These are phyloP conservation scores for Tulasnella sp. DNA, from an alignment of 768 basidiomycete species.

Conservation along the genomic window DNA sequence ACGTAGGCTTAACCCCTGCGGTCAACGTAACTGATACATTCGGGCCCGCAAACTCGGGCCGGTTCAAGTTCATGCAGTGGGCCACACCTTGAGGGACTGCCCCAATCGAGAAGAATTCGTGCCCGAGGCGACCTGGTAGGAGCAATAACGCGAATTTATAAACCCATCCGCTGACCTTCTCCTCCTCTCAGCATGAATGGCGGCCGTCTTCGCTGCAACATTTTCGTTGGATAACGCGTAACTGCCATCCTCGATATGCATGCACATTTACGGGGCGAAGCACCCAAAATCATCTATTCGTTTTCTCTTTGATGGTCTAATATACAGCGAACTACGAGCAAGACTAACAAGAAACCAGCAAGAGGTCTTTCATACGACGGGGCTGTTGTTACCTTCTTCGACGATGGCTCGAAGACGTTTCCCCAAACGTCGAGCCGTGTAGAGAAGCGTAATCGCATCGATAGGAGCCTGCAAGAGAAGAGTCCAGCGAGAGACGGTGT, in stretches of 20 bases:
- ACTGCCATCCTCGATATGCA: neutral
- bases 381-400: neutral
- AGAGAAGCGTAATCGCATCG: slow-evolving; percentile 30
- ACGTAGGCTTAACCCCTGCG: too few relatives aligned
- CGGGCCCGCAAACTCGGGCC: too few relatives aligned
- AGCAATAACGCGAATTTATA: too few relatives aligned
- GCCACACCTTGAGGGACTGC: too few relatives aligned
- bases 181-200: too few relatives aligned
- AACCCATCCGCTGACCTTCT: too few relatives aligned
- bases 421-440: neutral
- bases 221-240: neutral
- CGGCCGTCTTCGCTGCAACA: too few relatives aligned
- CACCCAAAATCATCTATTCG: neutral
- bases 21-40: too few relatives aligned
- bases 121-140: too few relatives aligned
- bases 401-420: slow-evolving; percentile 8
- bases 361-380: neutral
- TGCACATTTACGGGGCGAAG: neutral
- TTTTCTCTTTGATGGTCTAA: neutral
- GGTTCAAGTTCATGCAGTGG: too few relatives aligned
- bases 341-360: neutral
- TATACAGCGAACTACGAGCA: neutral
- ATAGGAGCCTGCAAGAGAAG: slow-evolving; percentile 35
- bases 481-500: slow-evolving; percentile 34
- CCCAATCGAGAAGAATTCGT: too few relatives aligned